A percentile compares a stretch with the other conserved stretches of the same genome.
Conservation (phyloP, 192 early-diverging fungal genomes). For the Entomortierella chlamydospora region DNA sequence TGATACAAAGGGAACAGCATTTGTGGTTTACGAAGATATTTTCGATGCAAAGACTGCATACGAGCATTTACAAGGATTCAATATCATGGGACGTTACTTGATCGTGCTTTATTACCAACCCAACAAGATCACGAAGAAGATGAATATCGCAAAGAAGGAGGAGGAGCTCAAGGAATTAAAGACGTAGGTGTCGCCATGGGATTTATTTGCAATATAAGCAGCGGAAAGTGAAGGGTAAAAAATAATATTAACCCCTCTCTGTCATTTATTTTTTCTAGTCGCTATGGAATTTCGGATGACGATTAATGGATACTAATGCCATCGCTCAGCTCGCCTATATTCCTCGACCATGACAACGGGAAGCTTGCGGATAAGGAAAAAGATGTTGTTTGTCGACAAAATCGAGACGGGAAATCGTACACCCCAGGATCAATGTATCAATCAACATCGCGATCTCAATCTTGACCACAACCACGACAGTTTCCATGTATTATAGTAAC, state of each 20-base stretch:
- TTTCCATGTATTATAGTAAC: conserved; percentile 21
- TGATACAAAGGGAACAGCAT: conserved; percentile 95
- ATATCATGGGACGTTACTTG: conserved; percentile 94
- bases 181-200: conserved; percentile 57
- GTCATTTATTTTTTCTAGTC: conserved; percentile 46
- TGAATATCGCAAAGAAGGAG: conserved; percentile 83
- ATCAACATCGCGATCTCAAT: too few relatives aligned
- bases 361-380: too few relatives aligned
- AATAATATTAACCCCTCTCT: too few relatives aligned
- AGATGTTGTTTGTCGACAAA: neutral
- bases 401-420: neutral
- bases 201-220: neutral
- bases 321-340: too few relatives aligned
- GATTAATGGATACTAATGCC: too few relatives aligned
- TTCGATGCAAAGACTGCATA: conserved; percentile 98
- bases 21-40: conserved; percentile 98
- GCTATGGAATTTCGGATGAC: conserved; percentile 51
- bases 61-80: conserved; percentile 96
- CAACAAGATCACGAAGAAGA: conserved; percentile 82
- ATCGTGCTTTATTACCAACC: conserved; percentile 94
- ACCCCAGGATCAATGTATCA: too few relatives aligned
- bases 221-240: too few relatives aligned
- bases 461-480: neutral
- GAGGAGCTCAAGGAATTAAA: conserved; percentile 78
- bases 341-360: too few relatives aligned